Conservation (phyloP, 2,329 filamentous ascomycete species). For the Penicillium fuscoglaucum region DNA sequence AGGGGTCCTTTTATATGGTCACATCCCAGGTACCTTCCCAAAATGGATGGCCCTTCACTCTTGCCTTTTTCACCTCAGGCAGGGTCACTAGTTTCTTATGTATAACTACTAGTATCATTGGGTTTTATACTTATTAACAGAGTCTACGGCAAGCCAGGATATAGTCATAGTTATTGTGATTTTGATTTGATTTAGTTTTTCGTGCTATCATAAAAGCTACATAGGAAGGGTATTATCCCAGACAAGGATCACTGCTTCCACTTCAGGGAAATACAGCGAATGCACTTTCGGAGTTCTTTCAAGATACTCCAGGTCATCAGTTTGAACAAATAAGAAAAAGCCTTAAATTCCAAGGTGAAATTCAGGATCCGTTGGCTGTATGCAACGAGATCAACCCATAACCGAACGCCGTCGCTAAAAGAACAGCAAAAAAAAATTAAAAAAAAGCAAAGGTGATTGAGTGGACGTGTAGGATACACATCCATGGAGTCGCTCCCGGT, state of each 20-base stretch:
- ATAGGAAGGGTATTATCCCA: too few species aligned
- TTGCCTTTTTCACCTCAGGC: background rate
- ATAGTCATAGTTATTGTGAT: too few species aligned
- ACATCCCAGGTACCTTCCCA: background rate
- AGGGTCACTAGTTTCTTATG: background rate
- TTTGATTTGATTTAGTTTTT: too few species aligned
- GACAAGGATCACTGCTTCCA: too few species aligned
- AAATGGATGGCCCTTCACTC: background rate
- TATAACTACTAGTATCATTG: too few species aligned
- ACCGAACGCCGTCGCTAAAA: conserved; percentile 29
- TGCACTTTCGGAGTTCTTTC: conserved; percentile 1
- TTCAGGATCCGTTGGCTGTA: conserved; percentile 2
- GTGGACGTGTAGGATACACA: background rate
- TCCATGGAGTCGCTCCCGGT: background rate
- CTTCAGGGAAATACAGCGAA: too few species aligned
- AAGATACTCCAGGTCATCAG: conserved; percentile 17
- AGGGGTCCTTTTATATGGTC: background rate
- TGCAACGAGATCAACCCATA: conserved; percentile 8
- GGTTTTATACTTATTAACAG: too few species aligned
- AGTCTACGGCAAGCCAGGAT: too few species aligned
- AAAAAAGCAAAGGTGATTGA: background rate
- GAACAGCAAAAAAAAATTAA: conserved; percentile 13
- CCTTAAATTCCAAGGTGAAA: conserved; percentile 8
- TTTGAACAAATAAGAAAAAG: conserved; percentile 9
- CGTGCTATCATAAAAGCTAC: too few species aligned